A percentile compares a stretch with the other conserved stretches of the same genome.
Conservation (phyloP, 2,329 filamentous ascomycete genomes). For the Pseudocercospora cruenta region DNA sequence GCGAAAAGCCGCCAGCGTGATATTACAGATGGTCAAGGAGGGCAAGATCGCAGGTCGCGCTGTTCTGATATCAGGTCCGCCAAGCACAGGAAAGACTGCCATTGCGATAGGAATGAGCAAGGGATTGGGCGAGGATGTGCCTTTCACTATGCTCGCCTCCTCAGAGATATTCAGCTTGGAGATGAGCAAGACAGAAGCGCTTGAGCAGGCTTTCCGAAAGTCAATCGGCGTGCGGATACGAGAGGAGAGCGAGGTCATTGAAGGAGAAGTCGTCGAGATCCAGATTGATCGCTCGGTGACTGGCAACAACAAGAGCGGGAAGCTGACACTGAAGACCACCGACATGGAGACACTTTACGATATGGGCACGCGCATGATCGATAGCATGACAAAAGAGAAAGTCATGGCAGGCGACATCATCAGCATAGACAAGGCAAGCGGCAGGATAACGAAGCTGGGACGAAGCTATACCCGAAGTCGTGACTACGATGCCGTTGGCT, state of each 20-base stretch:
- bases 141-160: slow-evolving; percentile 92
- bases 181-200: slow-evolving; percentile 98
- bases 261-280: slow-evolving; percentile 98
- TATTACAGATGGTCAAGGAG: slow-evolving; percentile 98
- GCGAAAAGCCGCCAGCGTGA: slow-evolving; percentile 91
- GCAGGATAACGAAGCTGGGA: slow-evolving; percentile 96
- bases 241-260: slow-evolving; percentile 98
- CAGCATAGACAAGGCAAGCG: slow-evolving; percentile 96
- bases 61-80: slow-evolving; percentile 91
- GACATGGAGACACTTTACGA: slow-evolving; percentile 99
- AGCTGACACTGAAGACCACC: slow-evolving; percentile 98
- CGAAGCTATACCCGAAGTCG: slow-evolving; percentile 91
- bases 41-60: slow-evolving; percentile 97
- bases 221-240: slow-evolving; percentile 98
- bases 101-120: slow-evolving; percentile 99
- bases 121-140: slow-evolving; percentile 85
- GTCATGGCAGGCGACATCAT: slow-evolving; percentile 99
- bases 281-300: slow-evolving; percentile 97
- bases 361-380: slow-evolving; percentile 99
- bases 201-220: slow-evolving; percentile 98
- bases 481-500: slow-evolving; percentile 99
- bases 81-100: slow-evolving; percentile 96
- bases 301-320: slow-evolving; percentile 94
- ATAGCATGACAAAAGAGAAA: slow-evolving; percentile 98
- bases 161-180: slow-evolving; percentile 98